Evolutionary conservation across 768 basidiomycete species (phyloP).

Genomic region (Hemileccinum rubropunctum): DNA sequence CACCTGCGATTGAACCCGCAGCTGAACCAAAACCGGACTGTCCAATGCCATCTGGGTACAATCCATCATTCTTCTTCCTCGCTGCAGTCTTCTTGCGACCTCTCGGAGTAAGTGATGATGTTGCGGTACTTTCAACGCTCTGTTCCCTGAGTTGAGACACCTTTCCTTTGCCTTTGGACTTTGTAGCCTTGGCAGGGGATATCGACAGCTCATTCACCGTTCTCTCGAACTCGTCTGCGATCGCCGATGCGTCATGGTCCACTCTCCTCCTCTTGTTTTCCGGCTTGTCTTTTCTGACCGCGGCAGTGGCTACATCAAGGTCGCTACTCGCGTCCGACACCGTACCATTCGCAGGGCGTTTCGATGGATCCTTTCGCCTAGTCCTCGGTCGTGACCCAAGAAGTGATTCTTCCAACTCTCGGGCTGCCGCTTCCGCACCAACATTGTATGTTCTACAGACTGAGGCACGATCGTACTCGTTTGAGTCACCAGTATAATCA

Average conservation of each 20-base stretch:
- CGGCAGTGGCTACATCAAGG: conserved; percentile 39
- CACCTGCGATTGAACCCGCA: conserved; percentile 52
- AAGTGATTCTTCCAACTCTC: conserved; percentile 55
- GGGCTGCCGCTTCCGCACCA: conserved; percentile 54
- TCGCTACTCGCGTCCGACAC: conserved; percentile 62
- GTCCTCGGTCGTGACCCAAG: conserved; percentile 36
- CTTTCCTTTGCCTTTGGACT: conserved; percentile 54
- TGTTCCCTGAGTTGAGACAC: conserved; percentile 46
- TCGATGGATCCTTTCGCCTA: conserved; percentile 47
- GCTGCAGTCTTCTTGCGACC: conserved; percentile 54
- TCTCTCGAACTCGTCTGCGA: conserved; percentile 50
- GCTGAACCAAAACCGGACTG: conserved; percentile 50
- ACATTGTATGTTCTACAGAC: conserved; percentile 21
- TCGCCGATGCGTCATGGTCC: conserved; percentile 38
- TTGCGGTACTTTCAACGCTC: conserved; percentile 52
- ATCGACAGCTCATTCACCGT: conserved; percentile 37
- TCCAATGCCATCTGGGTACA: conserved; percentile 52
- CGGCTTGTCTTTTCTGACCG: conserved; percentile 40
- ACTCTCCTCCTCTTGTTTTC: conserved; percentile 63
- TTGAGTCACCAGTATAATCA: conserved; percentile 28
- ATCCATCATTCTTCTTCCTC: conserved; percentile 54
- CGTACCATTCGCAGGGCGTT: conserved; percentile 48
- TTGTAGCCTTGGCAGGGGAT: conserved; percentile 34
- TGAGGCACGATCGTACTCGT: conserved; percentile 22
- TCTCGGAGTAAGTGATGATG: conserved; percentile 44